Conservation (phyloP, 805 yeast species). For the Yamadazyma kitorensis region DNA sequence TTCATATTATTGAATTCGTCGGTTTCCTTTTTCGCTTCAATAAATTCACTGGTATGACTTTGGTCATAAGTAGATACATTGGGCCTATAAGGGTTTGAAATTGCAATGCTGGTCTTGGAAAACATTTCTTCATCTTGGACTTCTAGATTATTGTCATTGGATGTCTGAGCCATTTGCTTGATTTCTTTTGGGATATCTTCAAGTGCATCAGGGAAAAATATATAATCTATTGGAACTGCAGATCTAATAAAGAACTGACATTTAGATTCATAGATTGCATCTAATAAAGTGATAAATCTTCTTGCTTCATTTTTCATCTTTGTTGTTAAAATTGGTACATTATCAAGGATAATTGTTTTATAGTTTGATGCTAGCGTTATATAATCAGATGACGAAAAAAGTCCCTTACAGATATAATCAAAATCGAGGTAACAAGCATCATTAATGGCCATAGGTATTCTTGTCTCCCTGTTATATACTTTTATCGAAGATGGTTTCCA, state of each 20-base stretch:
- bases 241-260: constrained; percentile 56
- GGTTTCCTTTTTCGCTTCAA: constrained; percentile 5
- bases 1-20: constrained; percentile 41
- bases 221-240: constrained; percentile 46
- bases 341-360: constrained; percentile 54
- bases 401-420: constrained; percentile 51
- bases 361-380: constrained; percentile 62
- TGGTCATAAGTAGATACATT: constrained; percentile 63
- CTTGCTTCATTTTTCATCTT: constrained; percentile 66
- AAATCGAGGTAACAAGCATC: constrained; percentile 51
- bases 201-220: constrained; percentile 58
- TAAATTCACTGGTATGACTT: constrained; percentile 27
- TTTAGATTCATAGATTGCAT: constrained; percentile 66
- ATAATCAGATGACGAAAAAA: constrained; percentile 66
- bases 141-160: constrained; percentile 31
- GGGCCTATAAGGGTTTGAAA: constrained; percentile 66
- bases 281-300: constrained; percentile 61
- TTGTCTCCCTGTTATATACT: constrained; percentile 56
- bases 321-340: constrained; percentile 57
- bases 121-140: constrained; percentile 70
- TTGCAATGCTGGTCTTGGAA: constrained; percentile 58
- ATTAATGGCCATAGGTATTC: constrained; percentile 42
- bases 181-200: constrained; percentile 13
- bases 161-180: constrained; percentile 15
- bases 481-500: constrained; percentile 29